Evolutionary conservation across 108 stramenopile genomes (phyloP).

Genomic region (Pelagomonas calceolata): DNA sequence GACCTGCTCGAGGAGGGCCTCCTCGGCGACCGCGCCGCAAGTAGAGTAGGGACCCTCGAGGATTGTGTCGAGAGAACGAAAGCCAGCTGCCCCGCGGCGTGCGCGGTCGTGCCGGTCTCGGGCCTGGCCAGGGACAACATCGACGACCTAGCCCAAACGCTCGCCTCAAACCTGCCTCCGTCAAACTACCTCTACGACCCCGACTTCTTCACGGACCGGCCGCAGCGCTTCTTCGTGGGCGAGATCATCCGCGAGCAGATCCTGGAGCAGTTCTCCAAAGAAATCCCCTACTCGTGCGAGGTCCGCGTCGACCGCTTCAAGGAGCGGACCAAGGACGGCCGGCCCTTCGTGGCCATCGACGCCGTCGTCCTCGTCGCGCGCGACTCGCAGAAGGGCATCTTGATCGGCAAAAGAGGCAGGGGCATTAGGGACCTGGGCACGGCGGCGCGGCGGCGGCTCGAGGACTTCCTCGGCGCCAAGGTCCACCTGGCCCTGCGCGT

Average conservation of each 20-base stretch:
- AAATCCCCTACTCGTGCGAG: constrained; percentile 89
- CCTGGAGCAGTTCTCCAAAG: constrained; percentile 62
- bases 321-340: constrained; percentile 44
- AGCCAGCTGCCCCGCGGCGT: constrained; percentile 50
- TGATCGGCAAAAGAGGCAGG: constrained; percentile 73
- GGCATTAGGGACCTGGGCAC: constrained; percentile 75
- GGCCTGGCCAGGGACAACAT: constrained; percentile 52
- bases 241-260: constrained; percentile 71
- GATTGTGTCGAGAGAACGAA: constrained; percentile 64
- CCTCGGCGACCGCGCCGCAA: constrained; percentile 8
- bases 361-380: constrained; percentile 71
- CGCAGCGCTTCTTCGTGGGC: constrained; percentile 69
- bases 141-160: constrained; percentile 39
- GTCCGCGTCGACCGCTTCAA: constrained; percentile 70
- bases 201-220: constrained; percentile 63
- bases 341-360: constrained; percentile 46
- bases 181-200: constrained; percentile 59
- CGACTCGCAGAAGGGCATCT: constrained; percentile 80
- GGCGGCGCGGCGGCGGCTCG: constrained; percentile 57
- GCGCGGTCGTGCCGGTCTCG: constrained; percentile 58
- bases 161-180: constrained; percentile 41
- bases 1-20: constrained; percentile 47
- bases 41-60: constrained; percentile 39
- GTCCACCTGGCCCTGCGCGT: constrained; percentile 71
- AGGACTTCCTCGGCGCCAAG: constrained; percentile 41